phyloP scores from a whole-genome alignment of 2,329 filamentous ascomycete genomes.

The Plectosphaerella sp. region DNA sequence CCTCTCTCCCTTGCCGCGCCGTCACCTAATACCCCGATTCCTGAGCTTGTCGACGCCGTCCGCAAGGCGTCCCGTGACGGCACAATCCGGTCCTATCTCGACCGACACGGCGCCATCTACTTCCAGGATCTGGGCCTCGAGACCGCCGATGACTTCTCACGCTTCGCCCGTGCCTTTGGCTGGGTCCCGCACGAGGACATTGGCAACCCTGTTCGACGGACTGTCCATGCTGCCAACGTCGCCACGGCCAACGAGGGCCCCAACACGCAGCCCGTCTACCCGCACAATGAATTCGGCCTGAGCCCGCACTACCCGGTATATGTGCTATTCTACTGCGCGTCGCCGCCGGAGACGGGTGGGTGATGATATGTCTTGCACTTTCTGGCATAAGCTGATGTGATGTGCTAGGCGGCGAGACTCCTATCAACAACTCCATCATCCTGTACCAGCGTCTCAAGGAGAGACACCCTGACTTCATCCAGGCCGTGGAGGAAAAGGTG shows the following conservation, averaged over 20 bases:
- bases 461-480: slow-evolving; percentile 16
- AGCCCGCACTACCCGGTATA: slow-evolving; percentile 19
- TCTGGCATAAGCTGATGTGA: not conserved
- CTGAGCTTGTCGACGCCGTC: slow-evolving; percentile 2
- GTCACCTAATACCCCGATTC: not conserved
- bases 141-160: slow-evolving; percentile 15
- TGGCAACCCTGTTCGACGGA: slow-evolving; percentile 18
- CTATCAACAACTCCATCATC: slow-evolving; percentile 16
- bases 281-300: slow-evolving; percentile 19
- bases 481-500: slow-evolving; percentile 14
- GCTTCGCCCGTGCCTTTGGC: slow-evolving; percentile 19
- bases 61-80: not conserved
- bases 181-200: slow-evolving; percentile 18
- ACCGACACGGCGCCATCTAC: slow-evolving; percentile 16
- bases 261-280: slow-evolving; percentile 15
- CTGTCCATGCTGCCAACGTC: slow-evolving; percentile 18
- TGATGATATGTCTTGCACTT: not conserved
- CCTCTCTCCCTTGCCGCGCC: not conserved
- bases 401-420: slow-evolving; percentile 16
- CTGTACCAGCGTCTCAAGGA: slow-evolving; percentile 14
- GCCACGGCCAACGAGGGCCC: slow-evolving; percentile 22
- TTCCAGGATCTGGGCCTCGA: slow-evolving; percentile 16
- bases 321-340: slow-evolving; percentile 18
- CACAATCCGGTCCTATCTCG: slow-evolving; percentile 5
- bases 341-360: slow-evolving; percentile 16